Base-by-base conservation (phyloP, 2,329 filamentous ascomycete species). In the Aspergillus sp. region DNA sequence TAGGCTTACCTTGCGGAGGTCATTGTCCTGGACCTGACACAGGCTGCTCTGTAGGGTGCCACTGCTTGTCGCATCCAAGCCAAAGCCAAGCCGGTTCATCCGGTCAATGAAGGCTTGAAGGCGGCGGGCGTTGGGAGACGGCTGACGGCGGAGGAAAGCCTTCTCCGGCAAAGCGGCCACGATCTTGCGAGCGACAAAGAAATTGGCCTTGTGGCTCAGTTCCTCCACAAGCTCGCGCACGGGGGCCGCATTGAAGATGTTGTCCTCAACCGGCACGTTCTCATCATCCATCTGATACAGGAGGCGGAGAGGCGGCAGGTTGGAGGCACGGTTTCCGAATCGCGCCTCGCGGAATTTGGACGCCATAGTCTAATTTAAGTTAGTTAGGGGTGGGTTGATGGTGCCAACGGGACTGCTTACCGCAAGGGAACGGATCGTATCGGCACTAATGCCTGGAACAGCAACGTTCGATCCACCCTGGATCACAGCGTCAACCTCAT, bases 261-360 rank as follows among this genome's bases (percentile, higher is more conserved):
- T 99, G 70, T 90, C 85, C 76, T 96, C 91, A 38, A 97, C 92
- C 2, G 93, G 94, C 49, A 96, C 90, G 71, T 97, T 97, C 79
- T 99, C 94, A 63, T 99, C 94, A 62, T 99, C 94, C 38, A 97
- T 82, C 74, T 96, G 92, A 73, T 96, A 91, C 56, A 97, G 79
- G 44, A 99, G 82, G 52, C 94, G 88, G 48, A 99, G 83, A 38
- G 93, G 87, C 32, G 92, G 88, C 63, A 96, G 89, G 11, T 88
- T 85, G 58, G 88, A 84, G 41, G 85, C 85, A 33, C 88, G 87
- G 48, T 91, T 87, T 51, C 88, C 89, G 53, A 96, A 88, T 54
- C 94, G 88, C 46, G 84, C 80, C 74, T 96, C 90, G 41, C 91
- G 88, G 81, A 97, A 95, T 72, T 94, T 96, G 67, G 91, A 88